phyloP scores from a whole-genome alignment of 192 early-diverging fungal genomes.

The Coemansia nantahalensis region DNA sequence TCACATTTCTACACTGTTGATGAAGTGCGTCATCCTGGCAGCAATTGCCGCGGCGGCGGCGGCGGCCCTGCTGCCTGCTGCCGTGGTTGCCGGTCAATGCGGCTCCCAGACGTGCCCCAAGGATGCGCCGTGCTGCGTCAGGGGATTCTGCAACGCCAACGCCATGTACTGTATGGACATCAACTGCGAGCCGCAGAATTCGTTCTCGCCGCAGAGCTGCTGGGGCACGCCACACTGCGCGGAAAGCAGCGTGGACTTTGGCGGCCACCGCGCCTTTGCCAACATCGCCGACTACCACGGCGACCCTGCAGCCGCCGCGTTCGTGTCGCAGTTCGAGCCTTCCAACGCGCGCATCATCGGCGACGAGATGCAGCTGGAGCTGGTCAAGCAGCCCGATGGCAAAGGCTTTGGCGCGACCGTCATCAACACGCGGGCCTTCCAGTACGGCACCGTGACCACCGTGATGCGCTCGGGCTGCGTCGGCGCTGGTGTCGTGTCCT shows the following conservation, averaged over 20 bases:
- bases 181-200: constrained; percentile 41
- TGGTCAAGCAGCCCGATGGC: constrained; percentile 45
- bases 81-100: constrained; percentile 35
- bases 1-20: background rate
- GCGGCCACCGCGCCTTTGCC: constrained; percentile 26
- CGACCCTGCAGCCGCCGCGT: constrained; percentile 38
- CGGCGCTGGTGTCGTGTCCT: constrained; percentile 57
- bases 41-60: constrained; percentile 17
- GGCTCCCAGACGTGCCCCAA: constrained; percentile 28
- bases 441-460: constrained; percentile 60
- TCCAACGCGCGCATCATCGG: constrained; percentile 12
- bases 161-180: constrained; percentile 49
- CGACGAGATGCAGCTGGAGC: constrained; percentile 29
- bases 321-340: constrained; percentile 51
- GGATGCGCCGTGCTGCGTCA: constrained; percentile 51
- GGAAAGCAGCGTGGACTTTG: constrained; percentile 31
- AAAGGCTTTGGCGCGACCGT: constrained; percentile 62
- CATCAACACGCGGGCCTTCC: constrained; percentile 41
- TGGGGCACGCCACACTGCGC: constrained; percentile 39
- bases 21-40: constrained; percentile 38
- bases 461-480: constrained; percentile 57
- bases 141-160: constrained; percentile 49
- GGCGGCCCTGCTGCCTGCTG: constrained; percentile 37
- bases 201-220: constrained; percentile 48
- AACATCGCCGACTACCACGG: constrained; percentile 25